Percentiles rank a stretch among this genome's conserved stretches.
Conservation (phyloP, 75 land plant species). For the Pinus tabuliformis region DNA sequence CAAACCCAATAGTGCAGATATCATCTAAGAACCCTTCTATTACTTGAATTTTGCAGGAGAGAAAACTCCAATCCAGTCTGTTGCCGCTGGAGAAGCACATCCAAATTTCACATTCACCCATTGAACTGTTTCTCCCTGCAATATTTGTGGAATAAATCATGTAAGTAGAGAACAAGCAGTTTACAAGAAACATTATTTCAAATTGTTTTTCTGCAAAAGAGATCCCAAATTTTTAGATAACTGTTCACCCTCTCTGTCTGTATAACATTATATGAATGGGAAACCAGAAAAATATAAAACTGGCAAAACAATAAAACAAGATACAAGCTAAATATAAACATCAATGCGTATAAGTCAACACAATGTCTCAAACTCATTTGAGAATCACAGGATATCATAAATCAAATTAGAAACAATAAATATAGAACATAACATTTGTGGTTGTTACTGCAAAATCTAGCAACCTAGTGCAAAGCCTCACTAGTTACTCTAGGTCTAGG, state of each 20-base stretch:
- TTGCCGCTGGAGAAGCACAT: conserved; percentile 42
- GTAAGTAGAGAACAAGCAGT: neutral
- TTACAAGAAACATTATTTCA: neutral
- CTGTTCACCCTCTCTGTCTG: neutral
- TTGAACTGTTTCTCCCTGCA: conserved; percentile 62
- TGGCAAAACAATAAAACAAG: neutral
- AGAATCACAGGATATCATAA: no score
- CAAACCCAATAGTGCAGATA: no score
- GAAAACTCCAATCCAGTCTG: conserved; percentile 98
- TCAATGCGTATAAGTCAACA: no score
- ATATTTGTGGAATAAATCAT: neutral
- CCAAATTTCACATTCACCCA: conserved; percentile 70
- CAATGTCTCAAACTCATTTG: no score
- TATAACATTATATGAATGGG: neutral
- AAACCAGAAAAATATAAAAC: neutral
- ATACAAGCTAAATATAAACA: neutral
- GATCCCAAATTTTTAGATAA: neutral
- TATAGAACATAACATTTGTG: no score
- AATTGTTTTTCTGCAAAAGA: neutral
- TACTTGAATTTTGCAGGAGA: conserved; percentile 95
- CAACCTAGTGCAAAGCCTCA: no score
- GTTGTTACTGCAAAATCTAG: no score
- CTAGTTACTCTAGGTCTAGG: no score
- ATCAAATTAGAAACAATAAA: no score
- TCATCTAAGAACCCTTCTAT: neutral